phyloP scores from a whole-genome alignment of 176 grass and related monocot genomes.

The Carex myosuroides region DNA sequence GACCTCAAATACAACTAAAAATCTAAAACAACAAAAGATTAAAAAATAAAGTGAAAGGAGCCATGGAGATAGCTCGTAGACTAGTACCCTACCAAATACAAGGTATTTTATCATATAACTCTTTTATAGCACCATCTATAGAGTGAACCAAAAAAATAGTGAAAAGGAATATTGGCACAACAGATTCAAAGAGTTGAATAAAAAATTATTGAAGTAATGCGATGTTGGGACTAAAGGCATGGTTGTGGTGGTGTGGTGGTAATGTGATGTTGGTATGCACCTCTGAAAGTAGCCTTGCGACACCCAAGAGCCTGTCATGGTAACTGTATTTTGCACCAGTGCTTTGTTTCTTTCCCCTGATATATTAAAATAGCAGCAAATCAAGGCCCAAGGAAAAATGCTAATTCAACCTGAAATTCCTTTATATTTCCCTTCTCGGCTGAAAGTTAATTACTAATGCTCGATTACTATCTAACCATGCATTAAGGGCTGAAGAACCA shows the following conservation, averaged over 20 bases:
- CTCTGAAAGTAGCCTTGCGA: conserved; percentile 70
- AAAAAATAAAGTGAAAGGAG: background rate
- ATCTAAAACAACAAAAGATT: background rate
- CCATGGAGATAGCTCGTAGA: background rate
- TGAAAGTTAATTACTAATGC: background rate
- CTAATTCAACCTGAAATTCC: background rate
- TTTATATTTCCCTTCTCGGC: background rate
- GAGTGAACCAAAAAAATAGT: background rate
- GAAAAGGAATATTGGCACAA: background rate
- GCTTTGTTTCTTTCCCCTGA: conserved; percentile 46
- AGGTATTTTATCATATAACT: conserved; percentile 1
- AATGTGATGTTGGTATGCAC: conserved; percentile 21
- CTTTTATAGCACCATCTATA: background rate
- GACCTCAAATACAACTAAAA: background rate
- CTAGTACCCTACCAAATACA: background rate
- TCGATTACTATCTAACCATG: background rate
- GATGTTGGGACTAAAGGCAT: background rate
- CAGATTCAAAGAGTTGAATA: background rate
- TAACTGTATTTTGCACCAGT: conserved; percentile 43
- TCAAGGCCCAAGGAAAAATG: background rate
- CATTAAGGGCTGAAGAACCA: background rate
- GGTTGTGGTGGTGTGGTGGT: background rate
- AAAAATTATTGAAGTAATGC: background rate
- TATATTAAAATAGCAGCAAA: background rate
- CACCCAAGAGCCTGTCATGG: conserved; percentile 64